Evolutionary conservation across 768 basidiomycete genomes (phyloP), one percentile per base, ranked within the genome.

Genomic region (Hypholoma fasciculare): DNA sequence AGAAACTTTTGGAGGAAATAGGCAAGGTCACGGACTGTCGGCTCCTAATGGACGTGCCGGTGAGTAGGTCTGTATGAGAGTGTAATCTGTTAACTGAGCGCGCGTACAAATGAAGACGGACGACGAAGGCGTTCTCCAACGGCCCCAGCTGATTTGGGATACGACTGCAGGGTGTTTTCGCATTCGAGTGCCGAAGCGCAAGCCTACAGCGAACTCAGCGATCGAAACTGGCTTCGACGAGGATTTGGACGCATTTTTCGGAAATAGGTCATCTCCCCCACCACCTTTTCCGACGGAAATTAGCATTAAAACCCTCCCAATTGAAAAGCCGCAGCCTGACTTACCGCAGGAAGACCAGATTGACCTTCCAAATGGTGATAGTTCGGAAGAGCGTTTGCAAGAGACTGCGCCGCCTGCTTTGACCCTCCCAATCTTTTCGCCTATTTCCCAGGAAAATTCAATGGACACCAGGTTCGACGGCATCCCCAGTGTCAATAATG

Each of bases 211-310:
- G 9, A 67, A 69, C 30, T 54, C 69, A 16, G 57, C 62, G 26
- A 60, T 75, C 16, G 67, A 69, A 19, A 56, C 71, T 6, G 69
- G 65, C 0, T 74, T 74, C 48, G 74, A 76, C 40, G 69, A 69
- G 27, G 74, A 75, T 52, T 71, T 78, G 40, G 72, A 72, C 26
- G 19, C 20, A 19, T 50, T 57, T 34, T 57, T 57, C n/a, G 8
- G 30, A 23, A 12, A 34, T 34, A 34, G 30, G 9, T 9, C 9
- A 5, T 6, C 30, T 34, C 6, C 1, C 30, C 30, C 30, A 34
- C 30, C 30, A 7, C 9, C 30, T 34, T 2, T 9, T 9, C 30
- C 30, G 30, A 34, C 30, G 6, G 30, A 34, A 34, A 34, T 34
- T 34, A 9, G 6, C 30, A 9, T 7, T 6, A 34, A 34, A 9